These are phyloP conservation scores for Hyphopichia wangnamkhiaoensis DNA, from an alignment of 1,139 yeast species.

Conservation along the genomic window DNA sequence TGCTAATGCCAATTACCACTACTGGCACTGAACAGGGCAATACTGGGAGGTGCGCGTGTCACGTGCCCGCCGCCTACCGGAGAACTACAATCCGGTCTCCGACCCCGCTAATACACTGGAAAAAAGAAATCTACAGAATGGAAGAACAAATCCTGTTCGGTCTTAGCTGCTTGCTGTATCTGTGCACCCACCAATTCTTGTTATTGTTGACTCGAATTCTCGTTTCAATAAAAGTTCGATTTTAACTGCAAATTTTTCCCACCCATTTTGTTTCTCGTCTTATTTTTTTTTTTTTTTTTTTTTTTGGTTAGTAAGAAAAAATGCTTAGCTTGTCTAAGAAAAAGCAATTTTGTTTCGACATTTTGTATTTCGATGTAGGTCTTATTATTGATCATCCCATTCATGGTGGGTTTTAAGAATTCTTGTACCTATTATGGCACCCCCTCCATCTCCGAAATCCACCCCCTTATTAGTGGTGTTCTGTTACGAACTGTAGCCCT, in stretches of 20 bases:
- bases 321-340: too few relatives aligned
- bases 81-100: conserved; percentile 3
- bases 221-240: too few relatives aligned
- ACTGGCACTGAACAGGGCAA: too few relatives aligned
- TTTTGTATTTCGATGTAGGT: neutral
- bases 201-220: too few relatives aligned
- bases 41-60: neutral
- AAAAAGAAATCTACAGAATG: too few relatives aligned
- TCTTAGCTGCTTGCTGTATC: neutral
- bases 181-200: neutral
- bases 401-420: neutral
- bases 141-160: too few relatives aligned
- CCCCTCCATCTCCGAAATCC: too few relatives aligned
- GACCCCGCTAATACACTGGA: conserved; percentile 1
- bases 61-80: conserved; percentile 1
- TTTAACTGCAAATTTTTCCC: conserved; percentile 1
- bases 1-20: neutral
- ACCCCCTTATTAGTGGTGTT: too few relatives aligned
- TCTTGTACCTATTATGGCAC: too few relatives aligned
- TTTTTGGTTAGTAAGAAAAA: too few relatives aligned
- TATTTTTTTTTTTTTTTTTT: neutral
- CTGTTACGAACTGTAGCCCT: too few relatives aligned
- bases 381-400: neutral
- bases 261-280: neutral
- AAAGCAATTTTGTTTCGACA: neutral